Evolutionary conservation across 768 basidiomycete species (phyloP).

Genomic region (Psilocybe sp.): DNA sequence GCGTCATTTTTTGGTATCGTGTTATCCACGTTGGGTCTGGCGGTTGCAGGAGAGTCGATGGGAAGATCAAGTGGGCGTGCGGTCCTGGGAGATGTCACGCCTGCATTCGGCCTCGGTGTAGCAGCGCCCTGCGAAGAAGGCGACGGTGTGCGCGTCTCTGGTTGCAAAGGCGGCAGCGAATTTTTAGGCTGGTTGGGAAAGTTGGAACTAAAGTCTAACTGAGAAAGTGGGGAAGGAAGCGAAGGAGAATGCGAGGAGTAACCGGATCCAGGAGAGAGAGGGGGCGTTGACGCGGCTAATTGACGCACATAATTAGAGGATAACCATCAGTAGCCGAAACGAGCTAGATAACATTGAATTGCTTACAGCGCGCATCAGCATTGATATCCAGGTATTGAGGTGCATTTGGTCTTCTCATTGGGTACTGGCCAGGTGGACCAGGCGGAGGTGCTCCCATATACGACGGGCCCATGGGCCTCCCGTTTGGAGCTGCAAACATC

Average conservation of each 20-base stretch:
- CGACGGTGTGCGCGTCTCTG: conserved; percentile 18
- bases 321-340: conserved; percentile 6
- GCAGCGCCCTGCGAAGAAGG: conserved; percentile 15
- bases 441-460: no score
- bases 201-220: conserved; percentile 8
- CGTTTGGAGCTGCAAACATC: conserved; percentile 28
- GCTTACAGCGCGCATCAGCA: conserved; percentile 39
- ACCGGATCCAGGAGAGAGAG: conserved; percentile 45
- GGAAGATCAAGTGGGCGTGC: conserved; percentile 6
- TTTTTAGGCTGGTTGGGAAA: background rate
- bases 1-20: background rate
- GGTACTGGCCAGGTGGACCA: conserved; percentile 6
- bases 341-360: conserved; percentile 1
- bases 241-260: conserved; percentile 44
- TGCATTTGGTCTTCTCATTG: conserved; percentile 27
- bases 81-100: conserved; percentile 12
- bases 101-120: conserved; percentile 8
- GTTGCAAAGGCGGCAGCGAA: conserved; percentile 15
- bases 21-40: background rate
- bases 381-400: conserved; percentile 49
- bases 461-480: conserved; percentile 14
- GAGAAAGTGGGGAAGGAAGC: conserved; percentile 37
- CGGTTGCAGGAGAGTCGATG: no score
- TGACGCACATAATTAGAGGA: conserved; percentile 4
- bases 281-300: conserved; percentile 38